Conservation (phyloP, 768 basidiomycete species). For the Neoboletus brunneissimus region DNA sequence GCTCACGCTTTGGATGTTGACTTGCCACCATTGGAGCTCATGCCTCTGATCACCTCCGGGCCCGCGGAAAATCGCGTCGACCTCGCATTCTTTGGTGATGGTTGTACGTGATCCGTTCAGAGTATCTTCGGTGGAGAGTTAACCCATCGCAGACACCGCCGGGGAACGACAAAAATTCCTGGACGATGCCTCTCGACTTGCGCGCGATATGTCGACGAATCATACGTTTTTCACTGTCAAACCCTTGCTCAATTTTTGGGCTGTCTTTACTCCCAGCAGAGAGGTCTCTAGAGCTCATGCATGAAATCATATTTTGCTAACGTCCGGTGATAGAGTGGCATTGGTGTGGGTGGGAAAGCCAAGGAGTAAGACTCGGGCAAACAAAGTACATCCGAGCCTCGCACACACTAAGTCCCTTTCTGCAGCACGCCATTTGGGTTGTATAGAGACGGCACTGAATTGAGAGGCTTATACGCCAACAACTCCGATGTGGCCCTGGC, state of each 20-base stretch:
- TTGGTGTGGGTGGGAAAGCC: constrained; percentile 63
- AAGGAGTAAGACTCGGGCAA: constrained; percentile 51
- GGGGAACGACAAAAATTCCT: constrained; percentile 63
- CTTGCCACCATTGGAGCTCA: constrained; percentile 49
- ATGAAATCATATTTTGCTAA: constrained; percentile 25
- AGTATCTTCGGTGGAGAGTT: neutral
- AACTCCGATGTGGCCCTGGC: constrained; percentile 63
- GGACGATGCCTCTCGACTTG: constrained; percentile 62
- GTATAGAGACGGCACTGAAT: constrained; percentile 75
- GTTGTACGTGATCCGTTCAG: constrained; percentile 49
- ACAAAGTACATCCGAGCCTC: neutral
- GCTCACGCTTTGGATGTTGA: constrained; percentile 6
- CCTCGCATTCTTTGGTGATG: constrained; percentile 75
- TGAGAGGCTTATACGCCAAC: constrained; percentile 68
- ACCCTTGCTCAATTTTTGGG: constrained; percentile 80
- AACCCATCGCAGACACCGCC: constrained; percentile 43
- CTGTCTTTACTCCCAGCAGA: constrained; percentile 69
- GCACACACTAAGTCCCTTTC: constrained; percentile 4
- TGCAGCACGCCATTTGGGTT: constrained; percentile 70
- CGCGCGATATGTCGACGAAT: constrained; percentile 65
- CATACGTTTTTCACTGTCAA: constrained; percentile 76
- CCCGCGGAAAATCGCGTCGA: constrained; percentile 64
- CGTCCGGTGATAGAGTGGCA: constrained; percentile 50
- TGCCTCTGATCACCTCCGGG: constrained; percentile 60
- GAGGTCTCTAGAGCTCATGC: constrained; percentile 44